Evolutionary conservation across 2,329 filamentous ascomycete species (phyloP), one percentile per base, ranked within the genome.

Genomic region (Ceratocystiopsis brevicomis): DNA sequence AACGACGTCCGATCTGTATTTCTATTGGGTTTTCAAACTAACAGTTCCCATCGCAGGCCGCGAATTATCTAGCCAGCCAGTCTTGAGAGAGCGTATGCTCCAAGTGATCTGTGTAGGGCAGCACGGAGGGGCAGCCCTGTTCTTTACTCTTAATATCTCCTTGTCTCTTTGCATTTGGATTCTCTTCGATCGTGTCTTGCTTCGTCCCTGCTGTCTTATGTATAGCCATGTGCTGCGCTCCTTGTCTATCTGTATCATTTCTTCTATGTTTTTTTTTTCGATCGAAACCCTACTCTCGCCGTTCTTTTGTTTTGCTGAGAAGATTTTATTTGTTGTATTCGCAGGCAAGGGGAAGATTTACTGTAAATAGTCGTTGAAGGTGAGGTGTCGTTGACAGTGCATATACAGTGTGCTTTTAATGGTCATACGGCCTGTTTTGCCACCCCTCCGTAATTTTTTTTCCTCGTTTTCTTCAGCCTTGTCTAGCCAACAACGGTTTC

Each of bases 51-150:
- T 6, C 45, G 13, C 46, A 68, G 70, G 70, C 70, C 42, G 70
- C 70, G 50, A 72, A 74, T 53, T 63, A 63, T 51, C 61, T 74
- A 48, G 69, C 70, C 38, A 72, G 59, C 56, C 67, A 70, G 54
- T 71, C 69, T 46, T 73, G 19, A 21, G 19, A 21, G 19, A 21
- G 19, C 19, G 19, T 21, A 47, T 54, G 25, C 25, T 30, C 10
- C 6, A 9, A 6, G 25, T 30, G 8, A 8, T 30, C 25, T 11
- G 5, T 30, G 21, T 30, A 10, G 5, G 10, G 25, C 25, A 30
- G 25, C 25, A 30, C 6, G 25, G 25, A 8, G 10, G 25, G 10
- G 25, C 10, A 11, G 25, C 25, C 10, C 25, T 36, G 13, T 17
- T 8, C 34, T 36, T 15, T 36, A 16, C 34, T 36, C 30, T 17